phyloP scores from a whole-genome alignment of 2,329 filamentous ascomycete genomes.

The Xylariales sp. region DNA sequence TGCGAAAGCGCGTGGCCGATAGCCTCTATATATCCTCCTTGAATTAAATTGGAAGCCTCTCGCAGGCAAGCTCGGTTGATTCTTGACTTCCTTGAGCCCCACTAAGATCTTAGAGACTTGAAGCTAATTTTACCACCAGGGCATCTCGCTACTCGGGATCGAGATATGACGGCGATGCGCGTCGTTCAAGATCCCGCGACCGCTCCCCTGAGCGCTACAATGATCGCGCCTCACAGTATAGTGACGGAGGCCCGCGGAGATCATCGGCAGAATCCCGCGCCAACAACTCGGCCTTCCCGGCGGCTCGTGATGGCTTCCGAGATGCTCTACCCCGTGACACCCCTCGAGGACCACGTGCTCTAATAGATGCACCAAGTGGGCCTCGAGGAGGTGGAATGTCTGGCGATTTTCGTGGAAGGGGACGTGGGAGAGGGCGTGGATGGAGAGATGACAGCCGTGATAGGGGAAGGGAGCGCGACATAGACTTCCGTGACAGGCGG shows the following conservation, averaged over 20 bases:
- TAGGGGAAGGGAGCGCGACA: conserved; percentile 54
- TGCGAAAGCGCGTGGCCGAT: neutral
- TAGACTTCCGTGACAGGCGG: conserved; percentile 53
- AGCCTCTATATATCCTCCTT: no score
- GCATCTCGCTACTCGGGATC: conserved; percentile 50
- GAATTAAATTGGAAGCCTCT: neutral
- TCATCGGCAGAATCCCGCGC: conserved; percentile 55
- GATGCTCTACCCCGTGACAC: conserved; percentile 62
- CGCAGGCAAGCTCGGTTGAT: neutral
- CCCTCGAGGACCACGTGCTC: conserved; percentile 76
- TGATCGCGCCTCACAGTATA: conserved; percentile 49
- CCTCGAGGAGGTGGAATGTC: conserved; percentile 64
- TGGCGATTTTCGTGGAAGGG: conserved; percentile 61
- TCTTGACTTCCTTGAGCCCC: neutral
- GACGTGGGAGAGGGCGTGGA: conserved; percentile 44
- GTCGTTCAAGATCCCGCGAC: conserved; percentile 63
- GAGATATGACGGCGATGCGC: conserved; percentile 58
- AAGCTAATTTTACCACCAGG: conserved; percentile 26
- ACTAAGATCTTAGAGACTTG: neutral
- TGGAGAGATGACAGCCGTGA: conserved; percentile 63
- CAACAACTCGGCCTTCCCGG: conserved; percentile 56
- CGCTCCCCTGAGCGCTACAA: conserved; percentile 64
- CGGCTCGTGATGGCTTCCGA: conserved; percentile 54
- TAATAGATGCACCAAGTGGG: conserved; percentile 65
- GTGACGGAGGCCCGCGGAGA: conserved; percentile 65